phyloP scores from a whole-genome alignment of 73 alveolate species.

The Durusdinium trenchii region DNA sequence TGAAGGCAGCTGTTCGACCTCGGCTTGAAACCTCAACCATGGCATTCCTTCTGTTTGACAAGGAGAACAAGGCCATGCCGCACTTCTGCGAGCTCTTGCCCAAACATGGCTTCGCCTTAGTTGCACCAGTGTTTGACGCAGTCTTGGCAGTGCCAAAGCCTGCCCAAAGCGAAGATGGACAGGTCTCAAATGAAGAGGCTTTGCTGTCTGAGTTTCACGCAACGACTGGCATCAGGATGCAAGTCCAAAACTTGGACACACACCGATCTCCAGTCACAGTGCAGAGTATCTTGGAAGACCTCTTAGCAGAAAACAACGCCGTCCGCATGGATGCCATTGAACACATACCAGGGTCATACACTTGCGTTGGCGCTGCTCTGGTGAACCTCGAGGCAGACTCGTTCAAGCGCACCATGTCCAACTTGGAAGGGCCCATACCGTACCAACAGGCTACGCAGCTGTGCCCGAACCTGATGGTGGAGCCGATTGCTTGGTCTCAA shows the following conservation, averaged over 20 bases:
- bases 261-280: too few species aligned
- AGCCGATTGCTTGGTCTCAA: too few species aligned
- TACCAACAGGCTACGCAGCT: too few species aligned
- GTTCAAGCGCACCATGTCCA: too few species aligned
- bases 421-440: too few species aligned
- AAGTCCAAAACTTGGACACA: neutral
- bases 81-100: neutral
- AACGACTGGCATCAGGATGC: neutral
- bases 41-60: neutral
- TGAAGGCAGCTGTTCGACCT: neutral
- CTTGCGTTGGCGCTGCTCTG: too few species aligned
- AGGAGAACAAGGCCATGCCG: neutral
- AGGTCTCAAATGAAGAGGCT: neutral
- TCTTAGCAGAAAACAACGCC: too few species aligned
- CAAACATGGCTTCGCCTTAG: neutral
- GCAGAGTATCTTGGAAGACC: too few species aligned
- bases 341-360: too few species aligned
- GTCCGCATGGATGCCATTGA: too few species aligned
- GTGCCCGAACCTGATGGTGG: too few species aligned
- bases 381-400: too few species aligned
- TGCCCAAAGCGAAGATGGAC: neutral
- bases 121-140: slow-evolving; percentile 8
- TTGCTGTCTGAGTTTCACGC: neutral
- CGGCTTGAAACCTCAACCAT: slow-evolving; percentile 19
- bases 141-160: slow-evolving; percentile 17